Conservation (phyloP, 2,329 filamentous ascomycete species). For the Alternaria panax region DNA sequence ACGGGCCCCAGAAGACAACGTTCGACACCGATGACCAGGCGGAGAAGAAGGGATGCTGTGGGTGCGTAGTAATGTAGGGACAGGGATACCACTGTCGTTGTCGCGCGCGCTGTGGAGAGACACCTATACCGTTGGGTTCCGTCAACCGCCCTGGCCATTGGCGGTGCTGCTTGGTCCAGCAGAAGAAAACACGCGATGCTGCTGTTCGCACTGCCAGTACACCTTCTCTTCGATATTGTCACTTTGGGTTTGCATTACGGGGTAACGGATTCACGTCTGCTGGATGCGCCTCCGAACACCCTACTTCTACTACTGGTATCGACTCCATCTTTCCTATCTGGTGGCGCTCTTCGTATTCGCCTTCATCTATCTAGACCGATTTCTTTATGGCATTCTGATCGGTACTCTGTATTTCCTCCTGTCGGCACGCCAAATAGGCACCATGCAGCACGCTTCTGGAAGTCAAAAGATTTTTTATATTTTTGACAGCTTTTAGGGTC, state of each 20-base stretch:
- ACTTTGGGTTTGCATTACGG: conserved; percentile 34
- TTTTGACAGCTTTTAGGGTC: conserved; percentile 18
- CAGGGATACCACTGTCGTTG: conserved; percentile 11
- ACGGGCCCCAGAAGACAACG: conserved; percentile 61
- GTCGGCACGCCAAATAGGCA: conserved; percentile 28
- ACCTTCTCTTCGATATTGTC: conserved; percentile 34
- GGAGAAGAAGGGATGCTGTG: conserved; percentile 77
- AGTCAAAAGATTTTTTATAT: conserved; percentile 34
- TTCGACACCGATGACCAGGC: conserved; percentile 79
- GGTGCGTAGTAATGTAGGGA: conserved; percentile 83
- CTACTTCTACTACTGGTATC: conserved; percentile 23
- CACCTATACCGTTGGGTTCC: conserved; percentile 29
- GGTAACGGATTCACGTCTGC: conserved; percentile 37
- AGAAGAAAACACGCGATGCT: conserved; percentile 43
- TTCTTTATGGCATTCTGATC: conserved; percentile 40
- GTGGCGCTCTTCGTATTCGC: conserved; percentile 19
- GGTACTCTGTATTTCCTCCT: conserved; percentile 40
- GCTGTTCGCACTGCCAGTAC: conserved; percentile 45
- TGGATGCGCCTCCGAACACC: conserved; percentile 35
- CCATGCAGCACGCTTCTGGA: conserved; percentile 27
- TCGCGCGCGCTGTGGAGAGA: conserved; percentile 24
- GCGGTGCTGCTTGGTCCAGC: conserved; percentile 28
- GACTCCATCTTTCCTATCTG: conserved; percentile 20
- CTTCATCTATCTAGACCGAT: conserved; percentile 36
- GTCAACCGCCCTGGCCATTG: conserved; percentile 35